A percentile compares a stretch with the other conserved stretches of the same genome.
Conservation (phyloP, 176 grass and related monocot species). For the Pharus latifolius region DNA sequence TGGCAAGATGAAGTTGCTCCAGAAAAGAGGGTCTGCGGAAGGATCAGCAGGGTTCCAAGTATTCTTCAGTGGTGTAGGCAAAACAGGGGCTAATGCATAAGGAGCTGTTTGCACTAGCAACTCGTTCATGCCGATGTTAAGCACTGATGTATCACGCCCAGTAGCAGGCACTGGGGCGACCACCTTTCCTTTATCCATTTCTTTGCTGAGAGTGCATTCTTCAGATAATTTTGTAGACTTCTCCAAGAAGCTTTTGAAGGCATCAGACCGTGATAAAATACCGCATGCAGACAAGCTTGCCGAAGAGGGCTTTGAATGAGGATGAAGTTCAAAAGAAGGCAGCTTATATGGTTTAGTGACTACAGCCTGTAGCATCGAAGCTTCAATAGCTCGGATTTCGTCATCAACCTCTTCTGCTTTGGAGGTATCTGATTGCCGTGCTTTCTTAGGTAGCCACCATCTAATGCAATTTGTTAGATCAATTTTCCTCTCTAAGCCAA, state of each 20-base stretch:
- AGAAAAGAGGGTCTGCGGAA: constrained; percentile 56
- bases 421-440: constrained; percentile 52
- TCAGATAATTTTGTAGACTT: constrained; percentile 63
- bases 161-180: constrained; percentile 23
- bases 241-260: constrained; percentile 74
- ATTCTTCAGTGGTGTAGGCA: constrained; percentile 62
- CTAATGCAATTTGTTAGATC: constrained; percentile 96
- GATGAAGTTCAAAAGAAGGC: constrained; percentile 59
- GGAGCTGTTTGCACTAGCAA: constrained; percentile 45
- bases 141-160: constrained; percentile 32
- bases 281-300: constrained; percentile 49
- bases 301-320: constrained; percentile 33
- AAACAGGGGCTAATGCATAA: constrained; percentile 64
- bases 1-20: constrained; percentile 82
- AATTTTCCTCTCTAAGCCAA: constrained; percentile 74
- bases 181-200: constrained; percentile 45
- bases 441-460: constrained; percentile 91
- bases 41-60: constrained; percentile 72
- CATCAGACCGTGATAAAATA: constrained; percentile 78
- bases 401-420: constrained; percentile 57
- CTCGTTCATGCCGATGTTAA: constrained; percentile 43
- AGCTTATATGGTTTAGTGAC: constrained; percentile 90
- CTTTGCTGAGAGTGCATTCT: constrained; percentile 47
- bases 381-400: constrained; percentile 77
- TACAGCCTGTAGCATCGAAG: constrained; percentile 50